Base-by-base conservation (phyloP, 2,329 filamentous ascomycete genomes). In the Fusarium chlamydosporum region DNA sequence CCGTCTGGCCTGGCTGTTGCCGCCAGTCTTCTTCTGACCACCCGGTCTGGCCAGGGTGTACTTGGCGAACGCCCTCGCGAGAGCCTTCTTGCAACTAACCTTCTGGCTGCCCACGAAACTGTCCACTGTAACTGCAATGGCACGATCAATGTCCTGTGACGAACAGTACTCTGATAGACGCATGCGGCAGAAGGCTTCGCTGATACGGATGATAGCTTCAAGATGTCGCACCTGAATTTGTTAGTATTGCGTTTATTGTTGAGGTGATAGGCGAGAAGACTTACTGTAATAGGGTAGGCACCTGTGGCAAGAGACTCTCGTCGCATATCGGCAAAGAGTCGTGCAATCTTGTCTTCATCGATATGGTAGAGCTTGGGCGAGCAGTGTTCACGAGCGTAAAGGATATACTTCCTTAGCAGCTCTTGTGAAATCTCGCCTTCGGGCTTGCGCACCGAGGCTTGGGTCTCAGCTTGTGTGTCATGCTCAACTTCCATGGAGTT, bases 31-130 rank as follows among this genome's bases (percentile, higher is more conserved):
- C 57, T 71, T 73, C 48, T 75, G 74, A 4, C 58, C 65, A n/a
- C 82, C 82, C 0, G 86, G 85, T 66, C 86, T 79, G 9, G 82
- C 83, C 51, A 89, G 79, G 2, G 91, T 92, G 77, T 98, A 99
- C 84, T 99, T 99, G 75, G 96, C 94, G 83, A 99, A 99, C 6
- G 96, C 93, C 62, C 96, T 87, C 0, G 94, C 92, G 43, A 99
- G 86, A 16, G 96, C 94, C 85, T 97, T 97, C 87, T 98, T 99
- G 82, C 93, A 96, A 82, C 93, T 97, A 75, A 98, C 89, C 84
- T 99, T 99, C 79, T 99, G 96, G 74, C 92, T 96, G 65, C 92
- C 93, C 42, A 99, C 93, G 76, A 99, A 99, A 57, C 92, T 96
- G 71, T 98, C 94, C 4, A 99, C 93, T 0, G 96, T 97, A 8